Conservation (phyloP, 1,284 basidiomycete species). For the Agroathelia rolfsii region DNA sequence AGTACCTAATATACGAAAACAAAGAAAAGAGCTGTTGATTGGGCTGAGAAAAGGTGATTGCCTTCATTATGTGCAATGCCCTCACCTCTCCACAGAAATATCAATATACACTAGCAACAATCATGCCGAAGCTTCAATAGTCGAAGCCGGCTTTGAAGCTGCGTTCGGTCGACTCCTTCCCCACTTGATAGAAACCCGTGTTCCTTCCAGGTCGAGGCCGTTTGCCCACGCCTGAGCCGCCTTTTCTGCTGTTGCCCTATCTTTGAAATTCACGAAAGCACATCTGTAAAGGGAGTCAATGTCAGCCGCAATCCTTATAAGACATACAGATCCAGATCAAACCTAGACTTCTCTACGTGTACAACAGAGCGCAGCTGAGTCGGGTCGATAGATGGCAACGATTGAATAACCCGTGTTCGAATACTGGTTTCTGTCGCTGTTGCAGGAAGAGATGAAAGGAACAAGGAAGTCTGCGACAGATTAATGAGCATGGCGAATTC, state of each 20-base stretch:
- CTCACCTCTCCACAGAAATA: no score
- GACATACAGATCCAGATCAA: conserved; percentile 12
- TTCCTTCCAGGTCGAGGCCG: conserved; percentile 78
- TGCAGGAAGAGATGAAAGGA: conserved; percentile 77
- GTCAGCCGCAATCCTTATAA: conserved; percentile 1
- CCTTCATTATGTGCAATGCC: no score
- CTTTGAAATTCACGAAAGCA: conserved; percentile 92
- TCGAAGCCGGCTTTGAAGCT: conserved; percentile 20
- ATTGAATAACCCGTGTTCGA: conserved; percentile 64
- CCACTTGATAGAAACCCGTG: conserved; percentile 78
- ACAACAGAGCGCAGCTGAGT: conserved; percentile 75
- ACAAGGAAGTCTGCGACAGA: conserved; percentile 70
- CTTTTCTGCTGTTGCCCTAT: conserved; percentile 71
- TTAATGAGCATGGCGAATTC: conserved; percentile 7
- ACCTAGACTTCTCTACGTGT: conserved; percentile 76
- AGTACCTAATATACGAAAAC: no score
- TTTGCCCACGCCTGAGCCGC: conserved; percentile 83
- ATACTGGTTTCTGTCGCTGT: conserved; percentile 70
- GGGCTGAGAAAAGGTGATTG: no score
- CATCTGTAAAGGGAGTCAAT: conserved; percentile 47
- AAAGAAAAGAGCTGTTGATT: no score
- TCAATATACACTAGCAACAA: no score
- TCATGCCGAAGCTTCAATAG: no score
- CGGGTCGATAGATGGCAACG: conserved; percentile 61
- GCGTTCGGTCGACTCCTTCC: conserved; percentile 54